These are phyloP conservation scores for Corylus americana DNA, from an alignment of 306 rosid genomes.

Conservation along the genomic window DNA sequence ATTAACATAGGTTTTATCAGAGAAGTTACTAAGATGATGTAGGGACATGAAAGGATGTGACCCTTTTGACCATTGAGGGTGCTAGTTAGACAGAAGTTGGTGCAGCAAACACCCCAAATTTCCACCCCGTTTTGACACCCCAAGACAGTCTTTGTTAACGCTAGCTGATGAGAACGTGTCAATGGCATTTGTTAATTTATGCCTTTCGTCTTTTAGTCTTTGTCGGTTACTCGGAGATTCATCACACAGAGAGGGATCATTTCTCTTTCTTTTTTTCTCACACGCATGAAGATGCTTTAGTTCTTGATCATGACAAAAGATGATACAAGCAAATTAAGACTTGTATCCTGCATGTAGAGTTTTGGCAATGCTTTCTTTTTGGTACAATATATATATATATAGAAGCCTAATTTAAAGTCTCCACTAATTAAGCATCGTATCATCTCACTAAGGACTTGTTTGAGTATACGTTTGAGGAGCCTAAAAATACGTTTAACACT, in stretches of 20 bases:
- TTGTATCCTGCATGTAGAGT: background rate
- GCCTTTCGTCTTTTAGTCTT: conserved; percentile 39
- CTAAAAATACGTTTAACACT: too few relatives aligned
- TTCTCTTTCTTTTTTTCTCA: background rate
- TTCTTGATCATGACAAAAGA: background rate
- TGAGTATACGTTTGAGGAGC: too few relatives aligned
- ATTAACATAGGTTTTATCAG: background rate
- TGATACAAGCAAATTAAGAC: background rate
- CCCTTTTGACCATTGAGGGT: conserved; percentile 34
- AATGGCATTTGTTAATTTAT: conserved; percentile 34
- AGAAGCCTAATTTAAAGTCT: too few relatives aligned
- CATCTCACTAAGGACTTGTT: too few relatives aligned
- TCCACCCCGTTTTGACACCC: conserved; percentile 28
- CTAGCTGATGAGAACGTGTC: conserved; percentile 28
- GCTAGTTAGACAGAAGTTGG: conserved; percentile 60
- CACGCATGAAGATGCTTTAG: background rate
- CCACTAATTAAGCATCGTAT: too few relatives aligned
- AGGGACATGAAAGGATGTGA: conserved; percentile 37
- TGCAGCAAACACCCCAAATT: conserved; percentile 53
- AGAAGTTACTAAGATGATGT: conserved; percentile 22
- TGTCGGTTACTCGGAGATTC: conserved; percentile 22
- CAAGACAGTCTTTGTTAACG: conserved; percentile 8
- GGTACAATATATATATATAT: background rate
- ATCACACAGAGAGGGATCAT: conserved; percentile 16
- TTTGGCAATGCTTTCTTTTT: background rate